Base-by-base conservation (phyloP, 192 early-diverging fungal genomes). In the Backusella liffmaniae region DNA sequence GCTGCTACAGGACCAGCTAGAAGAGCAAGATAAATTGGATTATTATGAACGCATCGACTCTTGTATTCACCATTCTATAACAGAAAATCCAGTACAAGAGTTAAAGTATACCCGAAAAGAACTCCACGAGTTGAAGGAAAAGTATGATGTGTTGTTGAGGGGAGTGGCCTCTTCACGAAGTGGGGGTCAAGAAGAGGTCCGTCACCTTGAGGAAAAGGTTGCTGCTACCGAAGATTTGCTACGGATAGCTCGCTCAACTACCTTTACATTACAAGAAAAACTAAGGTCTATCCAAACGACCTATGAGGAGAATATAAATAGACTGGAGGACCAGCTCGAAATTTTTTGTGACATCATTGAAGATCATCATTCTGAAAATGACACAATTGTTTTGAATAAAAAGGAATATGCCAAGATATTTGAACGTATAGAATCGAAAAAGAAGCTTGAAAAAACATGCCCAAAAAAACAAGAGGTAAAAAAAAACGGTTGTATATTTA, bases 41-140 rank as follows among this genome's bases (percentile, higher is more conserved):
- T 95, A 95, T 77, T 91, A 91, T 73, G 92, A 93, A 73, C 82
- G 93, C 15, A 88, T 95, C 51, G 91, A 95, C 76, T 85, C 89
- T 37, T 86, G 92, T 18, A 85, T 92, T 26, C 90, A 91, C 1
- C 85, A 92, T 66, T 85, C 88, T 29, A 91, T 90, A 3, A 82
- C 92, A 10, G 86, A 91, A 49, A 62, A 10, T 29, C 56, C 23
- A 29, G 56, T 62, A 62, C 7, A 62, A 13, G 7, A 23, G 29
- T 29, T 62, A n/a, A 9, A 62, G 26, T 13, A 62, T 62, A 29
- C 56, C 12, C 56, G 56, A 4, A 62, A 62, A 62, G 93, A 94
- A 36, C 83, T 86, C 12, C 86, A 87, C n/a, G 87, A 91, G 46
- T 68, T 90, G 49, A 86, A 89, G 32, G 82, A 88, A 23, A 84